Conservation (phyloP, 2,329 filamentous ascomycete species). For the Ophiostoma montium region DNA sequence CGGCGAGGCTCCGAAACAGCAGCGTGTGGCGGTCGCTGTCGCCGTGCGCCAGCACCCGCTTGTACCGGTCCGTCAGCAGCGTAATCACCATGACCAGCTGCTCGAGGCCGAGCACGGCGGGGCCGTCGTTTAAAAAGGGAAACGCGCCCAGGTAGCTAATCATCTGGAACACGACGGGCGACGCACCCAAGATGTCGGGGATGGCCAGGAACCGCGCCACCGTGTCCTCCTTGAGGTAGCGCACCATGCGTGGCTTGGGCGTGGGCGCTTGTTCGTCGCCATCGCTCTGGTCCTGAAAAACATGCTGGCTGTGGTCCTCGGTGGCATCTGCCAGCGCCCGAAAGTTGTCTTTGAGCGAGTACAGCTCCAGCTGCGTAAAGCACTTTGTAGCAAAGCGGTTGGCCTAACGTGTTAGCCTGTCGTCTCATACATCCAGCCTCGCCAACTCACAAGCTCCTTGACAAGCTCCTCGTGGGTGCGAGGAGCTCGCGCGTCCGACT, state of each 20-base stretch:
- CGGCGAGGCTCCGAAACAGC: constrained; percentile 56
- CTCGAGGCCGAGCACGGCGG: constrained; percentile 53
- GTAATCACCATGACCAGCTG: constrained; percentile 59
- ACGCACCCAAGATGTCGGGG: constrained; percentile 53
- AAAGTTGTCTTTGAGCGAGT: constrained; percentile 62
- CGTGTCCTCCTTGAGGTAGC: constrained; percentile 57
- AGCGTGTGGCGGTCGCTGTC: constrained; percentile 46
- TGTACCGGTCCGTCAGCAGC: constrained; percentile 57
- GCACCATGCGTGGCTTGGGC: constrained; percentile 29
- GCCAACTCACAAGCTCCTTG: constrained; percentile 32
- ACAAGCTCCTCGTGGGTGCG: constrained; percentile 38
- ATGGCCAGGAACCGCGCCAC: constrained; percentile 59
- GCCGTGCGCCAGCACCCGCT: constrained; percentile 44
- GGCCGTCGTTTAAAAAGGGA: constrained; percentile 56
- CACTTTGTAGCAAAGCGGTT: constrained; percentile 53
- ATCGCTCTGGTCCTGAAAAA: background rate
- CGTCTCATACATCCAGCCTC: background rate
- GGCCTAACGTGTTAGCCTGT: constrained; percentile 29
- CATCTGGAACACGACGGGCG: constrained; percentile 58
- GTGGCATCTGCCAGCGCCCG: constrained; percentile 46
- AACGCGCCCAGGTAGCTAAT: constrained; percentile 58
- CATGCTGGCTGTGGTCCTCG: background rate
- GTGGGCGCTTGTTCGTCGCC: background rate
- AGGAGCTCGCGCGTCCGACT: constrained; percentile 29
- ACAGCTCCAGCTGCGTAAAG: constrained; percentile 57